Percentiles rank a stretch among this genome's conserved stretches.
Conservation (phyloP, 257 asterid genomes). For the Gardenia jasminoides region DNA sequence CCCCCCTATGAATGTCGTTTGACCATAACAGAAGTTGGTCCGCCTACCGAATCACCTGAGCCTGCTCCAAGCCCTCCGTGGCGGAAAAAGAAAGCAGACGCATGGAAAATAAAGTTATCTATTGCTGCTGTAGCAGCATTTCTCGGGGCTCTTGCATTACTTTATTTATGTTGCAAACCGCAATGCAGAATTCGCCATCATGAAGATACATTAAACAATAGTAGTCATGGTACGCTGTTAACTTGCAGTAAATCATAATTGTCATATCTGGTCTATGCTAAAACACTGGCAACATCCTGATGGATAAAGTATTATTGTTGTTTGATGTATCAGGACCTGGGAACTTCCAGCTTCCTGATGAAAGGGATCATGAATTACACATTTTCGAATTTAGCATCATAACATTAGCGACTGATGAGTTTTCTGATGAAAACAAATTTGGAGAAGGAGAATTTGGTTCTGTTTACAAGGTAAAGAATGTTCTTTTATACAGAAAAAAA, state of each 20-base stretch:
- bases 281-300: not conserved
- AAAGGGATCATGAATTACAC: not conserved
- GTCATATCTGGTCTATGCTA: not conserved
- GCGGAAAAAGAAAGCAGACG: not conserved
- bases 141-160: not conserved
- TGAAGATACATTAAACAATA: not conserved
- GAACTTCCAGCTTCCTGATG: not conserved
- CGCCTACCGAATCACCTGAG: not conserved
- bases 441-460: conserved; percentile 5
- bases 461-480: not conserved
- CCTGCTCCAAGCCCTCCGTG: not conserved
- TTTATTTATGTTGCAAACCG: not conserved
- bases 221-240: too few relatives aligned
- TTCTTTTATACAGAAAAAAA: too few relatives aligned
- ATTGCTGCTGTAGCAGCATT: not conserved
- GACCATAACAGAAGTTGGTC: not conserved
- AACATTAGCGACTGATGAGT: not conserved
- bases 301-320: not conserved
- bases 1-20: not conserved
- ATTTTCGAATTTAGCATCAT: not conserved
- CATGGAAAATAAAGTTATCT: not conserved
- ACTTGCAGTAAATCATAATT: too few relatives aligned
- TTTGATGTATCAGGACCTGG: not conserved
- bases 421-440: not conserved
- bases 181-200: not conserved